These are phyloP conservation scores for Hortiboletus campestris DNA, from an alignment of 768 basidiomycete species.

Conservation along the genomic window DNA sequence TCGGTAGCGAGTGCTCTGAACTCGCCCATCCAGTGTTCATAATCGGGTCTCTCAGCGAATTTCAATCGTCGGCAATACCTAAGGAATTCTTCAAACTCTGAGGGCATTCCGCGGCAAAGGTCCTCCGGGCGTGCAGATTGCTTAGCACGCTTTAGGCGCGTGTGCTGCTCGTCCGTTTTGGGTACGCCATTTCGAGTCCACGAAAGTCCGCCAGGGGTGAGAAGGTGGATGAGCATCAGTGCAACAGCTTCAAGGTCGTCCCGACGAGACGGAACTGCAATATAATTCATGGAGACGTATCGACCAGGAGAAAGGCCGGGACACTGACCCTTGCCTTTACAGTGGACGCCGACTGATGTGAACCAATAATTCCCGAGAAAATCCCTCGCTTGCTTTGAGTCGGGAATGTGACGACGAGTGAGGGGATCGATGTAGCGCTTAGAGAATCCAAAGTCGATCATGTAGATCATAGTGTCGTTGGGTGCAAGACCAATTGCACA, in stretches of 20 bases:
- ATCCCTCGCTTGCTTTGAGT: slow-evolving; percentile 63
- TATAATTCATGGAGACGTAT: slow-evolving; percentile 21
- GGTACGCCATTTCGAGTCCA: slow-evolving; percentile 85
- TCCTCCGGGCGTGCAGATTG: slow-evolving; percentile 57
- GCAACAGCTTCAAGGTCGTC: slow-evolving; percentile 79
- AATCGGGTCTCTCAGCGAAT: slow-evolving; percentile 70
- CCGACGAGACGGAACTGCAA: slow-evolving; percentile 68
- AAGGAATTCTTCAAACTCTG: slow-evolving; percentile 74
- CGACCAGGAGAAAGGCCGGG: slow-evolving; percentile 8
- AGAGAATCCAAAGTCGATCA: slow-evolving; percentile 87
- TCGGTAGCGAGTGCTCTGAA: slow-evolving; percentile 63
- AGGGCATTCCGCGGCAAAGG: slow-evolving; percentile 65
- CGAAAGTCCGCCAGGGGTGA: slow-evolving; percentile 70
- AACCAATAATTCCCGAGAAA: slow-evolving; percentile 89
- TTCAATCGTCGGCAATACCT: slow-evolving; percentile 66
- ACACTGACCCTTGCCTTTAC: slow-evolving; percentile 63
- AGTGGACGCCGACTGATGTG: slow-evolving; percentile 75
- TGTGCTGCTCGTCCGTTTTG: slow-evolving; percentile 62
- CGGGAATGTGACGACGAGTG: slow-evolving; percentile 68
- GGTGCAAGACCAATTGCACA: slow-evolving; percentile 62
- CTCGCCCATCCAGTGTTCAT: slow-evolving; percentile 59
- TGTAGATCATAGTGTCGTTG: slow-evolving; percentile 61
- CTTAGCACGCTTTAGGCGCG: slow-evolving; percentile 64
- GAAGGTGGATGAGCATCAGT: slow-evolving; percentile 76
- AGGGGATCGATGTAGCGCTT: slow-evolving; percentile 69